Percentiles rank a stretch among this genome's conserved stretches.
Evolutionary conservation across 768 basidiomycete species (phyloP).

Genomic region (Lentinula edodes): DNA sequence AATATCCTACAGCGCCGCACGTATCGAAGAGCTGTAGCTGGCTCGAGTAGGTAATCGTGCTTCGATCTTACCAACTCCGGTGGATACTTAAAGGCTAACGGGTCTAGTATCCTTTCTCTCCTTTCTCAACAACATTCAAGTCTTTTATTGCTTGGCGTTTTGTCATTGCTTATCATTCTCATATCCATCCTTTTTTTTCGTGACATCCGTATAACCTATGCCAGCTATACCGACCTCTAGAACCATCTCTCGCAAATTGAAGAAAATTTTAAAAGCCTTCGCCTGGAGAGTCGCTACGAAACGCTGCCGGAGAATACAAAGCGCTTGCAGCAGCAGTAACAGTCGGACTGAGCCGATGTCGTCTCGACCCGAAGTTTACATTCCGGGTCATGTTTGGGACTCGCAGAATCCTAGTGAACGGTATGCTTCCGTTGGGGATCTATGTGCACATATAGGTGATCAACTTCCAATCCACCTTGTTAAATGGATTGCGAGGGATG

Average conservation of each 20-base stretch:
- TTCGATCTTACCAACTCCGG: not conserved
- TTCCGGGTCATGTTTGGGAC: constrained; percentile 9
- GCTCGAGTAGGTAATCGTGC: not conserved
- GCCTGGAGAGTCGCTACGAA: not conserved
- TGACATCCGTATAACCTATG: not conserved
- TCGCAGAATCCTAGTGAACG: constrained; percentile 12
- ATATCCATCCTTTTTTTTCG: not conserved
- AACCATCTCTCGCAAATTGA: not conserved
- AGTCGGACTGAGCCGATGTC: not conserved
- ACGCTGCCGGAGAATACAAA: not conserved
- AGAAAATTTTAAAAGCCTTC: not conserved
- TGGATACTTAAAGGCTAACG: not conserved
- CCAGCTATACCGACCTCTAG: not conserved
- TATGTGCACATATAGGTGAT: constrained; percentile 16
- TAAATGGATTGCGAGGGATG: constrained; percentile 22
- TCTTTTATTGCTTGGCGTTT: not conserved
- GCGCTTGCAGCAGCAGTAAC: not conserved
- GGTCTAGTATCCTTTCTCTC: not conserved
- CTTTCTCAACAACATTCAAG: too few relatives aligned
- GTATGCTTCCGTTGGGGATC: constrained; percentile 16
- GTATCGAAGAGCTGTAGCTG: not conserved
- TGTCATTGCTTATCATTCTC: not conserved
- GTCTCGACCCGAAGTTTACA: not conserved
- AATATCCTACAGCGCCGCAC: not conserved
- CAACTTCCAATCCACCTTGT: constrained; percentile 19